Conservation (phyloP, 108 stramenopile species). For the Fragilariopsis cylindrus region DNA sequence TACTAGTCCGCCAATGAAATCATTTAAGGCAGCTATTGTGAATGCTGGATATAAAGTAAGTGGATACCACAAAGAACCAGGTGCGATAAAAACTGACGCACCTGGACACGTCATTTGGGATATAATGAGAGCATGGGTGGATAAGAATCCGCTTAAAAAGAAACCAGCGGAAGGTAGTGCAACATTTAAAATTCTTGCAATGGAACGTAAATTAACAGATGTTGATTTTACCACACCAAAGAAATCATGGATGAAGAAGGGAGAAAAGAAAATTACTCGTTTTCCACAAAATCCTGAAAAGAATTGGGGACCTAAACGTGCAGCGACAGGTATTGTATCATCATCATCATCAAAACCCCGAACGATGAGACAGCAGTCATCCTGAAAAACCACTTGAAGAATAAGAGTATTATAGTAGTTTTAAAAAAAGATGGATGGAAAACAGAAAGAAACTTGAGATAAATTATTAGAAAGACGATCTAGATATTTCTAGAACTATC, state of each 20-base stretch:
- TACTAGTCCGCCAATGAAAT: conserved; percentile 67
- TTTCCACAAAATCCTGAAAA: conserved; percentile 86
- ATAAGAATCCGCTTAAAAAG: conserved; percentile 85
- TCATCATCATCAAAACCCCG: not conserved
- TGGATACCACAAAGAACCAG: conserved; percentile 93
- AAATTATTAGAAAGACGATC: too few relatives aligned
- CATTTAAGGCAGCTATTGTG: conserved; percentile 79
- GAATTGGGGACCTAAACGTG: conserved; percentile 89
- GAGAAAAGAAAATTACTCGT: conserved; percentile 52
- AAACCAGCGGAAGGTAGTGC: conserved; percentile 45
- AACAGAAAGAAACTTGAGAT: too few relatives aligned
- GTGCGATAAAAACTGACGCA: conserved; percentile 95
- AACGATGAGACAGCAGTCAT: not conserved
- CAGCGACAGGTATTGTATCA: conserved; percentile 51
- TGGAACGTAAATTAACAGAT: conserved; percentile 50
- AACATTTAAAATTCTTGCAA: conserved; percentile 71
- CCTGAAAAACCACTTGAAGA: too few relatives aligned
- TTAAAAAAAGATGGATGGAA: too few relatives aligned
- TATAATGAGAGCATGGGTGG: conserved; percentile 88
- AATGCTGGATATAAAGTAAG: conserved; percentile 93
- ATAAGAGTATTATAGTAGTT: too few relatives aligned
- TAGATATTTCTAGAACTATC: too few relatives aligned
- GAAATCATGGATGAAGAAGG: conserved; percentile 15
- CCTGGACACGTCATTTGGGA: conserved; percentile 93
- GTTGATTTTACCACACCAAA: conserved; percentile 73